These are phyloP conservation scores for Diaporthe sp. DNA, from an alignment of 2,329 filamentous ascomycete genomes.

Conservation along the genomic window DNA sequence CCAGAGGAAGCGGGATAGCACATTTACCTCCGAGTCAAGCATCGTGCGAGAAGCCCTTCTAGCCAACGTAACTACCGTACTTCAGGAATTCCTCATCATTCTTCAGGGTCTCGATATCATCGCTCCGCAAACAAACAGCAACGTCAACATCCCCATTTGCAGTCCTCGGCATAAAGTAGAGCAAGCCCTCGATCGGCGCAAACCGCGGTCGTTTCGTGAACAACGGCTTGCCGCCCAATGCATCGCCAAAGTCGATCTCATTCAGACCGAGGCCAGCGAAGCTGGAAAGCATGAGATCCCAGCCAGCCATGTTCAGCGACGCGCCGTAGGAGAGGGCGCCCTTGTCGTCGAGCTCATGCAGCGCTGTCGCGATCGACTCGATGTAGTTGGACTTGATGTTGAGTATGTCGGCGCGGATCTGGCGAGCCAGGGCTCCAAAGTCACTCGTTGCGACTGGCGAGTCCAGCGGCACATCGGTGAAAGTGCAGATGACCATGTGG, in stretches of 20 bases:
- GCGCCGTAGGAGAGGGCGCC: conserved; percentile 24
- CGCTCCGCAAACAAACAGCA: conserved; percentile 26
- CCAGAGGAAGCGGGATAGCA: background rate
- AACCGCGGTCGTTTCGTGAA: conserved; percentile 36
- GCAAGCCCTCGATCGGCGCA: conserved; percentile 26
- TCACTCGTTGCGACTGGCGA: conserved; percentile 5
- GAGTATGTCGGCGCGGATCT: conserved; percentile 28
- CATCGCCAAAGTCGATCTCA: conserved; percentile 27
- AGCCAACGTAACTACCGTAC: conserved; percentile 37
- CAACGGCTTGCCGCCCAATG: conserved; percentile 28
- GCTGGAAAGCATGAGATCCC: conserved; percentile 35
- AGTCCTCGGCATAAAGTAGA: conserved; percentile 39
- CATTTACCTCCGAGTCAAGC: background rate
- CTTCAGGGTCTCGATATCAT: conserved; percentile 31
- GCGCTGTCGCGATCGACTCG: conserved; percentile 36
- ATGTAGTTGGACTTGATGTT: conserved; percentile 22
- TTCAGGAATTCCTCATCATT: conserved; percentile 22
- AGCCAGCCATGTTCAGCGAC: conserved; percentile 17
- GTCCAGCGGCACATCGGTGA: conserved; percentile 22
- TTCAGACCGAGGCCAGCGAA: conserved; percentile 29
- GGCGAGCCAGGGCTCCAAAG: conserved; percentile 18
- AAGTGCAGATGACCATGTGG: conserved; percentile 30
- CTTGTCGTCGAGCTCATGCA: conserved; percentile 37
- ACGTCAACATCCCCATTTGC: conserved; percentile 25
- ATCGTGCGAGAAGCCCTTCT: background rate